Evolutionary conservation across 305 asterid species (phyloP).

Genomic region (Fraxinus albicans): DNA sequence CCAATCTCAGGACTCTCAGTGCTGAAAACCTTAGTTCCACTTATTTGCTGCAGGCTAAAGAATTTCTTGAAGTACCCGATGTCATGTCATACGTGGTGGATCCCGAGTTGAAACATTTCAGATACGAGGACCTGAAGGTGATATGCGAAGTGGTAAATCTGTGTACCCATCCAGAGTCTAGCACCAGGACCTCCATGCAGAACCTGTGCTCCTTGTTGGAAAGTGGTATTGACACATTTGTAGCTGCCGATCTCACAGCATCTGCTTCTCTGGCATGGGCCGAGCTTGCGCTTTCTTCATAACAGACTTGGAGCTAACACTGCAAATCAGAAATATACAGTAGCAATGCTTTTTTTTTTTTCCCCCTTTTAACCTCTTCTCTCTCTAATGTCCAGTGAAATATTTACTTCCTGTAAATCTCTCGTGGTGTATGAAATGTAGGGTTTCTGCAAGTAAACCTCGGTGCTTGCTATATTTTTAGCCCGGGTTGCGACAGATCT

Average conservation of each 20-base stretch:
- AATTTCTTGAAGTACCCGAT: constrained; percentile 58
- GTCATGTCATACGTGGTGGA: constrained; percentile 60
- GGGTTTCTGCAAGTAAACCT: constrained; percentile 13
- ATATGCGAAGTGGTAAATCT: constrained; percentile 64
- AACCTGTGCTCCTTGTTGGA: constrained; percentile 67
- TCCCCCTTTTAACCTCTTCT: background rate
- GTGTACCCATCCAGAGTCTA: constrained; percentile 51
- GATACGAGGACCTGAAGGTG: constrained; percentile 70
- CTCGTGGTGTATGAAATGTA: constrained; percentile 21
- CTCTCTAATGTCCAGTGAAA: background rate
- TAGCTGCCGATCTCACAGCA: constrained; percentile 63
- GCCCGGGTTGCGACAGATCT: constrained; percentile 14
- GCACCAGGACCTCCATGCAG: constrained; percentile 51
- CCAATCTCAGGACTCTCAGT: background rate
- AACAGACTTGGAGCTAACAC: constrained; percentile 12
- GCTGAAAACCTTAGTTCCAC: background rate
- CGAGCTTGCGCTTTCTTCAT: constrained; percentile 74
- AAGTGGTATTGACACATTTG: constrained; percentile 65
- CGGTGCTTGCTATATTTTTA: constrained; percentile 32
- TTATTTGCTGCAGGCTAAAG: constrained; percentile 62
- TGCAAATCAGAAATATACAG: constrained; percentile 11
- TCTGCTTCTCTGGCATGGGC: constrained; percentile 86
- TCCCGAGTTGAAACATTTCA: constrained; percentile 76
- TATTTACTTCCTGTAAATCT: constrained; percentile 34
- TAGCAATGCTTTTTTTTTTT: constrained; percentile 3